Conservation (phyloP, 1,139 yeast species). For the Meyerozyma sp. region DNA sequence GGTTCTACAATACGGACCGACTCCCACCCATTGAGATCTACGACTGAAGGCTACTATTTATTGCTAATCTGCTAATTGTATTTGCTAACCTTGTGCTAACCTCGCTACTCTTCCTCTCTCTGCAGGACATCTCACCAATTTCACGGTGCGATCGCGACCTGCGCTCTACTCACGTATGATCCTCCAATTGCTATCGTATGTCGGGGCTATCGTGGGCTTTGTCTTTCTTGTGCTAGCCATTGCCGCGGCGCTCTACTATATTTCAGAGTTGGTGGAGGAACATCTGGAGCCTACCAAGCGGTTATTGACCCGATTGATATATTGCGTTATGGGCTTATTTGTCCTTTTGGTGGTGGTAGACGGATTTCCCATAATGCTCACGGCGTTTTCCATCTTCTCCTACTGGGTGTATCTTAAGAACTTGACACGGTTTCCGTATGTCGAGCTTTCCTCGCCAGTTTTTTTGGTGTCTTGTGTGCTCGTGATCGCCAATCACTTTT, state of each 20-base stretch:
- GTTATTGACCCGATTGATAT: slow-evolving; percentile 58
- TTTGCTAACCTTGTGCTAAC: not conserved
- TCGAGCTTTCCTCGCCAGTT: slow-evolving; percentile 63
- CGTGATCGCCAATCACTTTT: slow-evolving; percentile 74
- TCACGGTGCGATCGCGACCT: not conserved
- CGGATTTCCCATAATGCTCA: slow-evolving; percentile 67
- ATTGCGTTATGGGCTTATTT: slow-evolving; percentile 49
- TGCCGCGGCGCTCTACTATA: slow-evolving; percentile 86
- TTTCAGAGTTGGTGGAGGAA: slow-evolving; percentile 91
- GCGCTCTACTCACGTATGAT: slow-evolving; percentile 21
- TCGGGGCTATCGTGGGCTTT: slow-evolving; percentile 74
- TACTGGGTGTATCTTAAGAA: slow-evolving; percentile 74
- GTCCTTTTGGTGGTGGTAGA: slow-evolving; percentile 63
- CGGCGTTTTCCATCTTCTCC: slow-evolving; percentile 61
- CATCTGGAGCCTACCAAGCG: slow-evolving; percentile 81
- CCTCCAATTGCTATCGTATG: slow-evolving; percentile 46
- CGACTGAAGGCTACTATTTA: slow-evolving; percentile 39
- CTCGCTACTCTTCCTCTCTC: not conserved
- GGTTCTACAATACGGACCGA: slow-evolving; percentile 93
- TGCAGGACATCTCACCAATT: not conserved
- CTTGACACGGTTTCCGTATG: slow-evolving; percentile 76
- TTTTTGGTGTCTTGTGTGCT: slow-evolving; percentile 68
- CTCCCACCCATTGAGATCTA: slow-evolving; percentile 94
- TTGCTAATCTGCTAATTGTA: not conserved
- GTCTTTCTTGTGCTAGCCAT: slow-evolving; percentile 51